Base-by-base conservation (phyloP, 352 stramenopile genomes). In the Phytopythium ostracodes region DNA sequence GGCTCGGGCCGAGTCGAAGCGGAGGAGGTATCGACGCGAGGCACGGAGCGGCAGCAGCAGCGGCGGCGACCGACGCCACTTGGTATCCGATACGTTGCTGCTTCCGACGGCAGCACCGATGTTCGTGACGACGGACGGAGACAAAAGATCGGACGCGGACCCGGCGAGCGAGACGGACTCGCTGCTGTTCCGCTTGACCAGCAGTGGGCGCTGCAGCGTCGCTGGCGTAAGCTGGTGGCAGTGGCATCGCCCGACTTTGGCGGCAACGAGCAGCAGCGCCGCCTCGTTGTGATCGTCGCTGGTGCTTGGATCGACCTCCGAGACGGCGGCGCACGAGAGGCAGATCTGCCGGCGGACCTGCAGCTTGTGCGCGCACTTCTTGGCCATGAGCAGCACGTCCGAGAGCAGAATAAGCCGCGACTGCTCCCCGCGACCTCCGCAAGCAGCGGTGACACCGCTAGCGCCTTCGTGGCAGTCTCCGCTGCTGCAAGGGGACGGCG, bases 321-420 rank as follows among this genome's bases (percentile, higher is more conserved):
- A 40, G 29, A 88, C 60, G 1, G 62, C 63, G 2, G 75, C 77
- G 35, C 79, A 89, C 7, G 77, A 85, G 44, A 89, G 67, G 56
- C 79, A 89, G 62, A 89, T 73, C 58, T 86, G 73, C 14, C 69
- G 75, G n/a, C 71, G 69, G 56, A 89, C 70, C 56, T 84, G 82
- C 29, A 89, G 70, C 46, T 71, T 71, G 14, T 76, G 71, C 18
- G 75, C 78, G 12, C 68, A 59, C 18, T 70, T 74, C 62, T 84
- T 87, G 43, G 76, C 75, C 61, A 91, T 85, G 49, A 91, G 54
- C 14, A 91, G 62, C 56, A 78, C 76, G 24, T 91, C 79, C 15
- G 81, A 91, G 8, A 91, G 66, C 56, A 91, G 42, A 18, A 91
- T 77, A 31, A 91, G 66, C 10, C 68, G 76, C 44, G 76, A 50